Evolutionary conservation across 805 yeast species (phyloP), one percentile per base, ranked within the genome.

Genomic region (Kazachstania taianensis): DNA sequence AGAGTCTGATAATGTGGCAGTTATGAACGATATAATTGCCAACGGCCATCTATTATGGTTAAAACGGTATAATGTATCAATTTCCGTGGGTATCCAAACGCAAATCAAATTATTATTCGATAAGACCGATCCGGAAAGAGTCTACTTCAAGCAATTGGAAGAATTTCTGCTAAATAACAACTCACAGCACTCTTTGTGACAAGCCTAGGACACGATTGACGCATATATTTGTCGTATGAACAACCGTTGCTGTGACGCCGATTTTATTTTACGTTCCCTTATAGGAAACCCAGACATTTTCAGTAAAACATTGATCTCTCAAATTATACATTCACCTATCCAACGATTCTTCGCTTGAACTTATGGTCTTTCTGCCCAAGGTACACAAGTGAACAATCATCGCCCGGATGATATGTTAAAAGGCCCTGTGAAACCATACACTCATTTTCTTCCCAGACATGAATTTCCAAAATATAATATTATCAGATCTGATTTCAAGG

Each of bases 401-500:
- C n/a, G n/a, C n/a, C n/a, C n/a, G n/a, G n/a, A n/a, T n/a, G n/a
- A n/a, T n/a, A n/a, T n/a, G n/a, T n/a, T n/a, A n/a, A n/a, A n/a
- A n/a, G n/a, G n/a, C n/a, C n/a, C n/a, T n/a, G 20, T n/a, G 7
- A 31, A 25, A 14, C 15, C 17, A 5, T 23, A 32, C 20, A 17
- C 24, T 18, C 15, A 23, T 8, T 85, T 85, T 51, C 53, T 69
- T 10, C 95, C 96, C 1, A 60, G 96, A 34, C 50, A 62, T 24
- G 53, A 57, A n/a, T 87, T 87, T 48, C 95, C 96, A 1, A 66
- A 69, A 10, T 81, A 81, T 53, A 73, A 73, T 34, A 71, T 86
- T 10, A 66, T 76, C 1, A 59, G 80, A 15, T 75, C 92, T 1
- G 86, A 82, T 55, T 85, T 85, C 61, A 84, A 84, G 48, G 96